A percentile compares a stretch with the other conserved stretches of the same genome.
These are phyloP conservation scores for Botrytis byssoidea DNA, from an alignment of 2,329 filamentous ascomycete species.

Conservation along the genomic window DNA sequence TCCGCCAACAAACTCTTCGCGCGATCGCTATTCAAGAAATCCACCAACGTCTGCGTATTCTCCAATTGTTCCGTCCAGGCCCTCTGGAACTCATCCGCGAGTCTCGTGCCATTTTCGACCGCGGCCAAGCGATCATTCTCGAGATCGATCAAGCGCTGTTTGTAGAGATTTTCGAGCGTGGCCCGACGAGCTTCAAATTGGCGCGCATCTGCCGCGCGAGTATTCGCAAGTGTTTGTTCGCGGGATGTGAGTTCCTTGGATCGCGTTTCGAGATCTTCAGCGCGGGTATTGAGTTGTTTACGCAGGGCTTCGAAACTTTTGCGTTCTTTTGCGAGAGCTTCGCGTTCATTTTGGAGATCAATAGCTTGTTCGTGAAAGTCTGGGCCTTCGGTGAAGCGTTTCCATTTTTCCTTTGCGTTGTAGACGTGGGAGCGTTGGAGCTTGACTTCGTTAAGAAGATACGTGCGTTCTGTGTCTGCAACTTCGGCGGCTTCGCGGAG, in stretches of 20 bases:
- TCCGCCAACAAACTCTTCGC: conserved; percentile 2
- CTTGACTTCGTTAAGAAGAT: conserved; percentile 10
- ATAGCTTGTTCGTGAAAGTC: not conserved
- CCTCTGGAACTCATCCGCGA: conserved; percentile 20
- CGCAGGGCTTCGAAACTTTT: not conserved
- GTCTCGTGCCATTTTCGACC: not conserved
- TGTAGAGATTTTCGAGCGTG: not conserved
- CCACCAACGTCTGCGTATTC: conserved; percentile 21
- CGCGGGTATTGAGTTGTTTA: not conserved
- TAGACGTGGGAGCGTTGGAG: not conserved
- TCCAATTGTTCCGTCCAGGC: conserved; percentile 23
- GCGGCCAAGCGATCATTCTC: conserved; percentile 6
- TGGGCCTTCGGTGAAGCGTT: not conserved
- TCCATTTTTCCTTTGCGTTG: not conserved
- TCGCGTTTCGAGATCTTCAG: not conserved
- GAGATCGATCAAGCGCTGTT: not conserved
- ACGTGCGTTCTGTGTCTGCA: not conserved
- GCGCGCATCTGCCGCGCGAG: not conserved
- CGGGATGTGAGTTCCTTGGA: not conserved
- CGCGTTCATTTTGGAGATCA: not conserved
- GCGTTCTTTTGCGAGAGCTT: not conserved
- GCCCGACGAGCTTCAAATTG: not conserved
- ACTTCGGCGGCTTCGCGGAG: conserved; percentile 16
- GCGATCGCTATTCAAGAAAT: conserved; percentile 19
- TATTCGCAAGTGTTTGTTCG: not conserved